Base-by-base conservation (phyloP, 176 grass and related monocot genomes). In the Eragrostis curvula region DNA sequence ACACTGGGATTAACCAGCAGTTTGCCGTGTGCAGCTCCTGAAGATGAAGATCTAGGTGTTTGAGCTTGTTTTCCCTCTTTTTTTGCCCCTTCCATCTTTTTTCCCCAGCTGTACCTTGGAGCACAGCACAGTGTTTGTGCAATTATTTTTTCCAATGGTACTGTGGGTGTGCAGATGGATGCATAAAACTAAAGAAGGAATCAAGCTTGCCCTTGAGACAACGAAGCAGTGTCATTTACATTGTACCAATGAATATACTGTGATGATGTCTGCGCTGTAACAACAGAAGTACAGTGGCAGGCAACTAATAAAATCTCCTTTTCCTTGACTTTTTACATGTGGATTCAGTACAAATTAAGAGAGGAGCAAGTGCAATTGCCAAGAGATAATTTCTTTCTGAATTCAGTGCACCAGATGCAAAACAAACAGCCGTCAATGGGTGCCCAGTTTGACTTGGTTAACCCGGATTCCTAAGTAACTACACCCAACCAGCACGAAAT, bases 141-240 rank as follows among this genome's bases (percentile, higher is more conserved):
- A 29, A 74, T 14, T 68, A 10, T 1, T 85, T 84, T 88, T 89
- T 84, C 75, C 87, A 85, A 85, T 12, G 50, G 81, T 69, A 69
- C 53, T 62, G 58, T 49, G 81, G 81, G 64, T 61, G 70, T 53
- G 23, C 70, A 85, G 76, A 84, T 85, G 87, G 81, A 75, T 36
- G 76, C 51, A 75, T 80, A 89, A 80, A 80, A 80, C 52, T 44
- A 36, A 84, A 32, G 81, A 80, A 83, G 74, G 52, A 52, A 74
- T 75, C 81, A 80, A 68, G 81, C 39, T 69, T 20, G 9, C 67
- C 29, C 44, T 16, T 72, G 73, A 28, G 64, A 52, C 24, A 83
- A 40, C 8, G 63, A 44, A 36, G 32, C 36, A 41, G 5, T 55
- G 20, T 60, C 27, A 16, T 69, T 39, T 61, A 76, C 15, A 76